These are phyloP conservation scores for Tetrahymena thermophila DNA, from an alignment of 73 alveolate species.

Conservation along the genomic window DNA sequence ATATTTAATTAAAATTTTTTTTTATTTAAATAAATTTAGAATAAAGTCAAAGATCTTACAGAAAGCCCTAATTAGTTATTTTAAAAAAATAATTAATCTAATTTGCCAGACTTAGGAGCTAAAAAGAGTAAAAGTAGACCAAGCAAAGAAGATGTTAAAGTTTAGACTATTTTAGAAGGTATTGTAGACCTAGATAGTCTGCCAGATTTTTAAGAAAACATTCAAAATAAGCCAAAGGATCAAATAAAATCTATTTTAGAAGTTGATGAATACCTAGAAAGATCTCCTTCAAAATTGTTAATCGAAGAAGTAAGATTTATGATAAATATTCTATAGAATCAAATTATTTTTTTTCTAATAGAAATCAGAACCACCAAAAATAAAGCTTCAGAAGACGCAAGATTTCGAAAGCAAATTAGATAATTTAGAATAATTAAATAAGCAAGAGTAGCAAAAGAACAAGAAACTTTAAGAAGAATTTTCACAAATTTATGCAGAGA, in stretches of 20 bases:
- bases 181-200: neutral
- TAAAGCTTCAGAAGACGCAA: neutral
- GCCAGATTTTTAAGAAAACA: neutral
- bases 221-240: neutral
- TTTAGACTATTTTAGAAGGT: neutral
- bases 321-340: neutral
- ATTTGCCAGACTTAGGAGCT: neutral
- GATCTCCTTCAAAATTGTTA: neutral
- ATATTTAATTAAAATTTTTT: neutral
- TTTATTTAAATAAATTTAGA: neutral
- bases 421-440: neutral
- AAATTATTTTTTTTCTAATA: neutral
- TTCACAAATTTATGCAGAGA: neutral
- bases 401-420: neutral
- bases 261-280: neutral
- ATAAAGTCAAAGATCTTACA: neutral
- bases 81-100: neutral
- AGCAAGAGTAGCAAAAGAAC: neutral
- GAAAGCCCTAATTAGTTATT: neutral
- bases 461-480: neutral
- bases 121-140: neutral
- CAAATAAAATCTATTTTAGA: neutral
- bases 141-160: neutral
- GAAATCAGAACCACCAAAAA: neutral
- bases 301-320: neutral